Conservation (phyloP, 768 basidiomycete genomes). For the Agaricus subrufescens region DNA sequence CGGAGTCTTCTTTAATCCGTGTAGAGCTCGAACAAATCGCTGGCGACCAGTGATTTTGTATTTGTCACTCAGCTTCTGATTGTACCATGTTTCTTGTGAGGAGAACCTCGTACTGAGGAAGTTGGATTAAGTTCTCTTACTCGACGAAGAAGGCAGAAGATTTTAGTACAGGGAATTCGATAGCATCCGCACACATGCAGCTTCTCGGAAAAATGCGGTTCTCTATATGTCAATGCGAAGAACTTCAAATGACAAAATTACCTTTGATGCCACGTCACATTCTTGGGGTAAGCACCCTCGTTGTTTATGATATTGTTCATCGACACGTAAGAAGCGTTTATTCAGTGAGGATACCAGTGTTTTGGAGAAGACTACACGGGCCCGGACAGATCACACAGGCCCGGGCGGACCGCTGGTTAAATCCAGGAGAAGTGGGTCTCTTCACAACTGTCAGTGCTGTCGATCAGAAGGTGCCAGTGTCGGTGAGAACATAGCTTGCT, state of each 20-base stretch:
- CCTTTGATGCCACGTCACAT: background rate
- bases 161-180: too few relatives aligned
- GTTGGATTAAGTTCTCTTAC: too few relatives aligned
- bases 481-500: background rate
- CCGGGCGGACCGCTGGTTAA: constrained; percentile 10
- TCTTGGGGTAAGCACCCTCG: background rate
- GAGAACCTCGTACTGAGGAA: too few relatives aligned
- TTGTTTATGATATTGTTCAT: background rate
- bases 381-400: constrained; percentile 7
- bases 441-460: background rate
- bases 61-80: too few relatives aligned
- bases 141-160: too few relatives aligned
- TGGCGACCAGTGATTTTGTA: too few relatives aligned
- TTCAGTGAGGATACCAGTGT: background rate
- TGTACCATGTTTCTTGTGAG: too few relatives aligned
- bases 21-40: too few relatives aligned
- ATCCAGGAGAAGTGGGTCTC: background rate
- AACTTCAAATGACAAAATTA: constrained; percentile 3
- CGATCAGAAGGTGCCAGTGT: constrained; percentile 5
- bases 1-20: too few relatives aligned
- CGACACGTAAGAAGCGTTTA: background rate
- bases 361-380: constrained; percentile 1
- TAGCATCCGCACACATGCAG: too few relatives aligned
- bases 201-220: constrained; percentile 9
- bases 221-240: background rate